Percentiles rank a stretch among this genome's conserved stretches.
Evolutionary conservation across 768 basidiomycete genomes (phyloP).

Genomic region (Lactarius trivialis): DNA sequence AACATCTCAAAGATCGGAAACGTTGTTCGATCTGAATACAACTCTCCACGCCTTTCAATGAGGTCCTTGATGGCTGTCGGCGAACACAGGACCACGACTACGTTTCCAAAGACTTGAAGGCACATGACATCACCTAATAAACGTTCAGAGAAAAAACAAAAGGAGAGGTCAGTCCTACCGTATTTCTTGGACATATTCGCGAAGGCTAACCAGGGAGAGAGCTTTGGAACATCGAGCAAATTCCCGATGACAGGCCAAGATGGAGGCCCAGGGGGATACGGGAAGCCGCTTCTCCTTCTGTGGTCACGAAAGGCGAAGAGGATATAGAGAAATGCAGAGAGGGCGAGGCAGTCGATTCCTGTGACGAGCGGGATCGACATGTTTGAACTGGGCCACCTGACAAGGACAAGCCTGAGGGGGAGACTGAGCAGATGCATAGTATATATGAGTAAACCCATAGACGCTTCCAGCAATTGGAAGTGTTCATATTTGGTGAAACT

Average conservation of each 20-base stretch:
- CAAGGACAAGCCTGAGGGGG: not conserved
- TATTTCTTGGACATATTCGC: slow-evolving; percentile 3
- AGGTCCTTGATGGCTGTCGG: not conserved
- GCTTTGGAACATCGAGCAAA: not conserved
- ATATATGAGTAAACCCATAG: not conserved
- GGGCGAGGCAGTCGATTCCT: not conserved
- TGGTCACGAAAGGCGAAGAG: not conserved
- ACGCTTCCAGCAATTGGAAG: not conserved
- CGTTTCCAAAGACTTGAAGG: not conserved
- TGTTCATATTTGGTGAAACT: not conserved
- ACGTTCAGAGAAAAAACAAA: not conserved
- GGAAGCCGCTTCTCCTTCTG: not conserved
- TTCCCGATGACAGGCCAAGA: slow-evolving; percentile 4
- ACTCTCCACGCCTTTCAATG: not conserved
- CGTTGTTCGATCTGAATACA: slow-evolving; percentile 3
- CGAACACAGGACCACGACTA: not conserved
- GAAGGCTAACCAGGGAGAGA: slow-evolving; percentile 2
- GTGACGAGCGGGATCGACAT: not conserved
- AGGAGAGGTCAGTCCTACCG: not conserved
- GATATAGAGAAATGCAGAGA: not conserved
- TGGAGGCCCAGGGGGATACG: not conserved
- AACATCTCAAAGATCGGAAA: slow-evolving; percentile 10
- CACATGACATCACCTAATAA: not conserved
- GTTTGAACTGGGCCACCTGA: not conserved
- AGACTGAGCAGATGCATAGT: not conserved